Conservation (phyloP, 164 flowering plant species). For the Taxillus chinensis region DNA sequence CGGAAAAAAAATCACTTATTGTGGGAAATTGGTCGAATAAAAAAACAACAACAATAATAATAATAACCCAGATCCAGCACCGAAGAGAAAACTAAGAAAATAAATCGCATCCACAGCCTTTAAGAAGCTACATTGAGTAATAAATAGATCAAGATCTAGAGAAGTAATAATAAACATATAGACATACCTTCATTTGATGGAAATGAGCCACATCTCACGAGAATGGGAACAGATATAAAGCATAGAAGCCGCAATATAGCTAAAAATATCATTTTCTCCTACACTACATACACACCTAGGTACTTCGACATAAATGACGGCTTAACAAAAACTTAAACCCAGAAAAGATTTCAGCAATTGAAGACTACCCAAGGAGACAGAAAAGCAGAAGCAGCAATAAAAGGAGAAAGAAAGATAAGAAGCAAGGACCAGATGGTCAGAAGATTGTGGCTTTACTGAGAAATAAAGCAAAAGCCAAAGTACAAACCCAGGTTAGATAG, state of each 20-base stretch:
- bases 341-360: constrained; percentile 14
- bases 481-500: constrained; percentile 1
- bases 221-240: constrained; percentile 21
- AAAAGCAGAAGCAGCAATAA: background rate
- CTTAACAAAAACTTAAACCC: background rate
- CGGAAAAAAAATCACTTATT: background rate
- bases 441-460: constrained; percentile 7
- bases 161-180: background rate
- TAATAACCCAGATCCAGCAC: background rate
- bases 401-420: constrained; percentile 7
- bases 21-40: background rate
- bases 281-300: background rate
- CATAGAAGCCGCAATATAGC: constrained; percentile 25
- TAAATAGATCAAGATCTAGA: constrained; percentile 18
- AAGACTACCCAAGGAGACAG: constrained; percentile 6
- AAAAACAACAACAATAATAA: constrained; percentile 1
- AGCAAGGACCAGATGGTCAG: constrained; percentile 2
- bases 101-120: background rate
- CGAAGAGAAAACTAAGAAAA: background rate
- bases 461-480: constrained; percentile 3
- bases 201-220: constrained; percentile 28
- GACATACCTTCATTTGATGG: constrained; percentile 39
- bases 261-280: constrained; percentile 23
- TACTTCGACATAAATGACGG: constrained; percentile 8
- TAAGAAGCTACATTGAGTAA: background rate